Evolutionary conservation across 2,329 filamentous ascomycete species (phyloP), one percentile per base, ranked within the genome.

Genomic region (Cytospora leucostoma): DNA sequence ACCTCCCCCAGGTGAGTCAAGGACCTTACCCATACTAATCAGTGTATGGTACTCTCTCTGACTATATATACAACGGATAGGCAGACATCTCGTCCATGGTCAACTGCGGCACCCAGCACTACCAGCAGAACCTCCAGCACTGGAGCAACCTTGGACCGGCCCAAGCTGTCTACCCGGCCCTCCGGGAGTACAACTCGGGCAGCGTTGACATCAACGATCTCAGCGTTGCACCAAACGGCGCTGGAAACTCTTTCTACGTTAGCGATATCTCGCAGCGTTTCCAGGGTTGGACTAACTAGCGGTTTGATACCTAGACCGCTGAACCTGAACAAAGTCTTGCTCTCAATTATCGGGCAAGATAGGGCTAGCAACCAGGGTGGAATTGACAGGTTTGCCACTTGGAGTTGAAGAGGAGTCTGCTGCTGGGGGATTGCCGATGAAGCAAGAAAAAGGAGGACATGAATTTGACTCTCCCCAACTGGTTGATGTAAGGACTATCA

Each of bases 141-240:
- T 68, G 67, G 59, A 74, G 74, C 49, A 60, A 73, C 67, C 57
- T 63, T 50, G 65, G 69, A 60, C 69, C 67, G 21, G 68, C 69
- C 58, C 66, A 73, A 19, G 70, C 68, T 65, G 74, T 77, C 68
- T 78, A 78, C 69, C 72, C 73, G 63, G 76, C 76, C 7, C 70
- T 77, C 32, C 73, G 76, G 56, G 71, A 71, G 55, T 78, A 78
- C 70, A 78, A 78, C 71, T 77, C 76, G 7, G 77, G 77, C 49
- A 70, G 67, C 35, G 72, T 77, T 56, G 70, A 77, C 68, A 49
- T 65, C 27, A 62, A 66, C 60, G 67, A 79, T 68, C 71, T 78
- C 35, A 76, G 74, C 65, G 69, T 75, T 52, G 73, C 60, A 4
- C 47, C 64, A 3, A 53, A 55, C 19, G 63, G 63, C 7, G 52